Base-by-base conservation (phyloP, 768 basidiomycete species). In the Lentinula guzmanii region DNA sequence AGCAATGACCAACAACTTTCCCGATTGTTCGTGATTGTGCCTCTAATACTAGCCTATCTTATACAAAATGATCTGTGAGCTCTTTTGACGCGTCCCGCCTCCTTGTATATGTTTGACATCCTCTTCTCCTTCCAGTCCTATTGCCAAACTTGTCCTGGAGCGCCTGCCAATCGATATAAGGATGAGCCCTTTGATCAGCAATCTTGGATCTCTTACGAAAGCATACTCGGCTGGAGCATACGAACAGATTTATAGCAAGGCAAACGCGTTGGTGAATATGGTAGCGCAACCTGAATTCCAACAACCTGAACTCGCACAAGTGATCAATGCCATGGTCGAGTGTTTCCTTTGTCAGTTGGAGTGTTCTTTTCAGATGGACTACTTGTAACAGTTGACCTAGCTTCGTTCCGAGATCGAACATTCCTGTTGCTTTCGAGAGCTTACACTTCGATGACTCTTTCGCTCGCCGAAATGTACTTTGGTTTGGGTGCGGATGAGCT, bases 31-130 rank as follows among this genome's bases (percentile, higher is more conserved):
- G 67, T 87, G 37, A 76, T 80, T 10, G 78, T 79, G 3, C 87
- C 88, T 13, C 72, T 90, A 35, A 82, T 88, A 21, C 77, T 91
- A 11, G 79, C 82, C 4, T 86, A 89, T 72, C 75, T 90, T 46
- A 85, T 86, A 46, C 60, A 79, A 43, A 84, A 90, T 65, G 79
- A 89, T 61, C 67, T 86, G 89, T 87, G 66, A 68, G 86, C 72
- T 16, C 34, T 37, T 7, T 21, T 48, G 10, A 18, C 39, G 21
- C 57, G 34, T 43, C 45, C 50, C 39, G 56, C 57, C 56, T 58
- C 61, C 18, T 5, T 56, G 18, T 31, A 21, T 24, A 28, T 41
- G 53, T n/a, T 55, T 42, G 48, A 18, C 54, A 18, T 24, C 15
- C 11, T 31, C 41, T 35, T 51, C 37, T 35, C 37, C 13, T 39